Base-by-base conservation (phyloP, 2,329 filamentous ascomycete genomes). In the Xylariales sp. region DNA sequence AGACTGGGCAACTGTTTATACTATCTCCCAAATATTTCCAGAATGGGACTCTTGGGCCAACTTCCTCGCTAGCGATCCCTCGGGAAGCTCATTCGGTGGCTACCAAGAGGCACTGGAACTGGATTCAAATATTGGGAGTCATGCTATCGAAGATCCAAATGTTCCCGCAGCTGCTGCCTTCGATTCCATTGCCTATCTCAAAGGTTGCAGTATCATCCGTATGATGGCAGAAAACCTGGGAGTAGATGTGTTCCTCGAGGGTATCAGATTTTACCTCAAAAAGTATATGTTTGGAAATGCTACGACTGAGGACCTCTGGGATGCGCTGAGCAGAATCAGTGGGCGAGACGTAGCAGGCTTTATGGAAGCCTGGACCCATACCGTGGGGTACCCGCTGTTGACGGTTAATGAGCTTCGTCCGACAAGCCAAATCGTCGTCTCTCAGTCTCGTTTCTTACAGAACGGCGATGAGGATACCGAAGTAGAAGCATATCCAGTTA, bases 361-460 rank as follows among this genome's bases (percentile, higher is more conserved):
- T 45, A 86, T 86, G 76, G 77, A 82, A 45, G 78, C 80, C 49
- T 87, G 82, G 82, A 86, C 80, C 18, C 83, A 83, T 68, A 78
- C 83, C 45, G 76, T 84, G 45, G 82, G 83, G 34, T 84, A 78
- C 63, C 82, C 82, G 5, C 79, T 87, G 31, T 65, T 86, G 20
- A 42, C 32, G 11, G 39, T 42, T 28, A 36, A 35, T n/a, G 39
- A 42, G n/a, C 15, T 19, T 12, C 39, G 31, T 0, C 31, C 39
- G 11, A 28, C 39, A 6, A 22, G 24, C 9, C 22, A 42, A 14
- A 36, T 42, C 3, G 31, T 36, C 1, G 24, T 36, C 7, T 20
- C 14, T 3, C 39, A 42, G 14, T 27, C 20, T 12, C 18, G 32
- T 3, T 42, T 42, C 22, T 16, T 35, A 6, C 39, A 42, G 16